Base-by-base conservation (phyloP, 2,329 filamentous ascomycete species). In the Aspergillus tamarii region DNA sequence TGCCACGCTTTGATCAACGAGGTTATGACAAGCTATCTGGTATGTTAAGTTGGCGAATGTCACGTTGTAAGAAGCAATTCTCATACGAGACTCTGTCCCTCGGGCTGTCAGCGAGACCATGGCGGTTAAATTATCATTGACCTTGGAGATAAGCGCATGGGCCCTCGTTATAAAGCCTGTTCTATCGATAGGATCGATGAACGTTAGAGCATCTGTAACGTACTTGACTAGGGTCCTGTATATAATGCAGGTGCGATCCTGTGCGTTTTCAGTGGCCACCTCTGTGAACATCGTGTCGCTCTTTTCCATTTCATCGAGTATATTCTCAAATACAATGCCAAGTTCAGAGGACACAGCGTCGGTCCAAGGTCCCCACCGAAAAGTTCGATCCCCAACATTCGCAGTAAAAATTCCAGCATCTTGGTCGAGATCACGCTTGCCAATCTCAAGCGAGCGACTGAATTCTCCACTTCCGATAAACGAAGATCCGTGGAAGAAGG, bases 391-490 rank as follows among this genome's bases (percentile, higher is more conserved):
- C 16, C 72, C 72, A 36, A 81, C 65, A 9, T 69, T 66, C 23
- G 87, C 74, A 7, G 69, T 70, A 58, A 77, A 73, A 69, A 76
- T 71, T 16, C 82, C 80, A 43, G 74, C 73, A 56, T 72, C 68
- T 34, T 73, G 68, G 64, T 86, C 82, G 30, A 87, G 64, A 66
- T 84, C 73, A 46, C 83, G 75, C 8, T 72, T 67, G 23, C 61
- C 57, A 12, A 84, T 21, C 12, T 74, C 66, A 6, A 88, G 67
- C 41, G 82, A 82, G 41, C 77, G 78, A 19, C 74, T 71, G 54
- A 89, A 82, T 30, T 84, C 82, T 3, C 84, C 85, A 67, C 85
- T 85, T 32, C 87, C 87, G 62, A 89, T 78, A 64, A 89, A 85
- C 5, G 85, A 87, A 53, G 77, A 80, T 50, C 81, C 74, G 64